These are phyloP conservation scores for Glycine soja DNA, from an alignment of 306 rosid species.

Conservation along the genomic window DNA sequence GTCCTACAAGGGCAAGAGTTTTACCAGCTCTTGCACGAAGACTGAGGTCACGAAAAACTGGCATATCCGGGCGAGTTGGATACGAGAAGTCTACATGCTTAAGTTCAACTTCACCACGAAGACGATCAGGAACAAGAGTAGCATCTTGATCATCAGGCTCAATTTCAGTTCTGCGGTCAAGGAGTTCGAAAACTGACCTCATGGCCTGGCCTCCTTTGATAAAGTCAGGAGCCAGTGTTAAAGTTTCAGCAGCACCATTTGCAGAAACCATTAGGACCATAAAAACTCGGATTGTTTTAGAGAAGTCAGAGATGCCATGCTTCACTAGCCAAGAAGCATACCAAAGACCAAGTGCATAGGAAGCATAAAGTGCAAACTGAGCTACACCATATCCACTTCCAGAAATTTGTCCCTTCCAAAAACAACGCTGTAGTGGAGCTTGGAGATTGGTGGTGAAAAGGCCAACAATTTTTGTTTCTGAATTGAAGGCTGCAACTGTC, in stretches of 20 bases:
- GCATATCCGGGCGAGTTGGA: slow-evolving; percentile 89
- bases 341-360: slow-evolving; percentile 99
- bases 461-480: slow-evolving; percentile 84
- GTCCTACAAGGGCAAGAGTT: slow-evolving; percentile 97
- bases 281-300: slow-evolving; percentile 88
- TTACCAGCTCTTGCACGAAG: slow-evolving; percentile 97
- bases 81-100: slow-evolving; percentile 94
- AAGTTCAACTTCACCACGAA: slow-evolving; percentile 95
- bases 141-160: slow-evolving; percentile 93
- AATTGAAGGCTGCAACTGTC: slow-evolving; percentile 96
- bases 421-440: slow-evolving; percentile 80
- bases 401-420: slow-evolving; percentile 99
- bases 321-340: slow-evolving; percentile 99
- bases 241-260: slow-evolving; percentile 97
- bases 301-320: slow-evolving; percentile 96
- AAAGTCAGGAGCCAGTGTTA: slow-evolving; percentile 97
- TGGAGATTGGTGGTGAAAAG: slow-evolving; percentile 84
- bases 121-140: slow-evolving; percentile 78
- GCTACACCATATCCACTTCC: slow-evolving; percentile 97
- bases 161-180: slow-evolving; percentile 95
- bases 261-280: slow-evolving; percentile 99
- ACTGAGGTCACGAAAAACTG: slow-evolving; percentile 83
- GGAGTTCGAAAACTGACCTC: slow-evolving; percentile 95
- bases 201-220: slow-evolving; percentile 97
- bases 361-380: slow-evolving; percentile 94